phyloP scores from a whole-genome alignment of 495 filamentous ascomycete species.

The Cairneyella variabilis region DNA sequence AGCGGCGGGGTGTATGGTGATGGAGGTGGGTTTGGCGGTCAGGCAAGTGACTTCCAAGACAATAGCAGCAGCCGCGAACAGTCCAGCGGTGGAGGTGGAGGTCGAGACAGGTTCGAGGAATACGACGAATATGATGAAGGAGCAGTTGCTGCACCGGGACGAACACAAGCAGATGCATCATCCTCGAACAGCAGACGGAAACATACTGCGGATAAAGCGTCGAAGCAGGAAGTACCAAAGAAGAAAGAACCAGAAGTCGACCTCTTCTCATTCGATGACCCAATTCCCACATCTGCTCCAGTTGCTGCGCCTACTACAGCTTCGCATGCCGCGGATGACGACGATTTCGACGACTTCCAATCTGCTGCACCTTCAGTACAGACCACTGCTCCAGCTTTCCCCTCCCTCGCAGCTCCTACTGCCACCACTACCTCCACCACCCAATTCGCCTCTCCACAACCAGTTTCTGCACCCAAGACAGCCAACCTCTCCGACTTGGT shows the following conservation, averaged over 20 bases:
- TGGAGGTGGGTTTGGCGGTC: conserved; percentile 79
- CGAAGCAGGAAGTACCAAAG: conserved; percentile 63
- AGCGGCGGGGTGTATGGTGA: conserved; percentile 90
- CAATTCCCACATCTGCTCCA: conserved; percentile 39
- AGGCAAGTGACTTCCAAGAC: conserved; percentile 66
- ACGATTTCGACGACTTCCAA: conserved; percentile 98
- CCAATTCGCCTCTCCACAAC: conserved; percentile 77
- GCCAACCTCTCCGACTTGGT: conserved; percentile 76
- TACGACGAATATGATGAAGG: conserved; percentile 95
- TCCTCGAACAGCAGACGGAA: conserved; percentile 34
- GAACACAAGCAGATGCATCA: conserved; percentile 34
- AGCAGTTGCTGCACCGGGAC: conserved; percentile 39
- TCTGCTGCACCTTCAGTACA: conserved; percentile 65
- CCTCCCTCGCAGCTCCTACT: conserved; percentile 42
- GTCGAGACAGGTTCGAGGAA: conserved; percentile 82
- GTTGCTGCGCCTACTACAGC: conserved; percentile 44
- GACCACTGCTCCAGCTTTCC: conserved; percentile 38
- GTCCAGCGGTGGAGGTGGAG: conserved; percentile 11
- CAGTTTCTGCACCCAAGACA: conserved; percentile 74
- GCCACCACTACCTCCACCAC: conserved; percentile 63
- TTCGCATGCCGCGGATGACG: conserved; percentile 65
- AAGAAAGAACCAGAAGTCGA: conserved; percentile 84
- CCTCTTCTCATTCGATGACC: conserved; percentile 85
- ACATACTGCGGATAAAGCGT: conserved; percentile 27
- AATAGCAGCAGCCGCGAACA: conserved; percentile 39